Evolutionary conservation across 1,284 basidiomycete genomes (phyloP).

Genomic region (Apiotrichum sp.): DNA sequence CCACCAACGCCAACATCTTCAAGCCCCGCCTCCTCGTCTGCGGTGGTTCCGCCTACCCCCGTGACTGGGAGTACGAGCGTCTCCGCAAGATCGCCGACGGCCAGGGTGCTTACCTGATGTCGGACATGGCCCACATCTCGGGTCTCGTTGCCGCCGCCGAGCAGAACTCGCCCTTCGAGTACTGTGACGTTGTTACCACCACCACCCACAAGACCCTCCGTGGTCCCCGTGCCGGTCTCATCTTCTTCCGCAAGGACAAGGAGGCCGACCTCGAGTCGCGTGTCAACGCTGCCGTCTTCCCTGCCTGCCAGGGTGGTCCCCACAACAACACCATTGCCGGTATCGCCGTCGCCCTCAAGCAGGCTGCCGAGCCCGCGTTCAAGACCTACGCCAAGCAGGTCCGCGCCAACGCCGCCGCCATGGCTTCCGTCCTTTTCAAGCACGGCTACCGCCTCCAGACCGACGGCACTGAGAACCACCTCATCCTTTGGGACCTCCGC

Average conservation of each 20-base stretch:
- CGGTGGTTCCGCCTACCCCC: slow-evolving; percentile 96
- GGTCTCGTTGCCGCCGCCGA: slow-evolving; percentile 92
- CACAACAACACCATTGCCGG: slow-evolving; percentile 99
- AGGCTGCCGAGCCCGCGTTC: slow-evolving; percentile 85
- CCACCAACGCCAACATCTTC: slow-evolving; percentile 87
- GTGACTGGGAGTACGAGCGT: slow-evolving; percentile 90
- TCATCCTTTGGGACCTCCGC: slow-evolving; percentile 95
- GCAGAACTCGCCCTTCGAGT: slow-evolving; percentile 87
- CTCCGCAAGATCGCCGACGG: slow-evolving; percentile 77
- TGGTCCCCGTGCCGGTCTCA: slow-evolving; percentile 93
- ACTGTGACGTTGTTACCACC: slow-evolving; percentile 95
- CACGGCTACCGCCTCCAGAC: slow-evolving; percentile 96
- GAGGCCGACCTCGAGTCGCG: slow-evolving; percentile 83
- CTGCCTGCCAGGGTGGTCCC: slow-evolving; percentile 98
- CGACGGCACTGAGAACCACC: slow-evolving; percentile 93
- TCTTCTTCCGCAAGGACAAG: slow-evolving; percentile 97
- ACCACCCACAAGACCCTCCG: slow-evolving; percentile 99
- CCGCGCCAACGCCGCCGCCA: slow-evolving; percentile 74
- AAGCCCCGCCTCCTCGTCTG: slow-evolving; percentile 96
- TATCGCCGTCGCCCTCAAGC: slow-evolving; percentile 90
- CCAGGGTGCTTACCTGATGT: slow-evolving; percentile 88
- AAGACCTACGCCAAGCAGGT: slow-evolving; percentile 93
- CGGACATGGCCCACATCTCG: slow-evolving; percentile 96
- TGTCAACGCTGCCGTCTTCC: slow-evolving; percentile 98
- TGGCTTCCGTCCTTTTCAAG: slow-evolving; percentile 64